Base-by-base conservation (phyloP, 1,284 basidiomycete species). In the Heterobasidion irregulare region DNA sequence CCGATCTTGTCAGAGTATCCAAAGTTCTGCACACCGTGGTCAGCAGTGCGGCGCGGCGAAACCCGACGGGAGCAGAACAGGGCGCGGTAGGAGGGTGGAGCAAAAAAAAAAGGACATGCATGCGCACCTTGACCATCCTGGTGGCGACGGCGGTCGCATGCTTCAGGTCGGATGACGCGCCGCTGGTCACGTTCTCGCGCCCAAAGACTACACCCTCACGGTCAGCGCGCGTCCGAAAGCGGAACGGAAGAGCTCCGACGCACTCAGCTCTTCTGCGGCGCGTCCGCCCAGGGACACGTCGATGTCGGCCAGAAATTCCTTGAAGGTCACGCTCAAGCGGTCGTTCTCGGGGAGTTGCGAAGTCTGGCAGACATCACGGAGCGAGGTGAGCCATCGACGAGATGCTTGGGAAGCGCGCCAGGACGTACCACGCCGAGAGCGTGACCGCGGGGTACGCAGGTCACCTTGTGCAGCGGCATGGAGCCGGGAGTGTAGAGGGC, bases 391-490 rank as follows among this genome's bases (percentile, higher is more conserved):
- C 32, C 10, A 50, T 35, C 47, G 13, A 8, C 34, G 44, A 44
- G 32, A 56, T 36, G 33, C 26, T 36, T 26, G 38, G 33, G 12
- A 46, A 47, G 41, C 36, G 16, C 47, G 33, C 26, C 34, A 36
- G 54, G 48, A 79, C 86, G 62, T 71, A 91, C 89, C 63, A 94
- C 75, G 60, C 95, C 95, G 38, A 97, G 79, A 16, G 93, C 89
- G 64, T 94, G 92, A 35, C 94, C 94, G 63, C 95, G 87, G 51
- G 94, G 94, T 58, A 98, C 83, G 70, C 94, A 95, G 16, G 94
- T 98, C 32, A 96, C 94, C 75, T 95, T 97, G 70, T 98, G 94
- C 60, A 98, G 72, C 34, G 94, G 94, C 81, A 94, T 92, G 33
- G 94, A 92, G 54, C 94, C 94, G 57, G 91, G 82, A 0, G 95